A percentile compares a stretch with the other conserved stretches of the same genome.
Evolutionary conservation across 2,329 filamentous ascomycete species (phyloP).

Genomic region (Aspergillus transmontanensis): DNA sequence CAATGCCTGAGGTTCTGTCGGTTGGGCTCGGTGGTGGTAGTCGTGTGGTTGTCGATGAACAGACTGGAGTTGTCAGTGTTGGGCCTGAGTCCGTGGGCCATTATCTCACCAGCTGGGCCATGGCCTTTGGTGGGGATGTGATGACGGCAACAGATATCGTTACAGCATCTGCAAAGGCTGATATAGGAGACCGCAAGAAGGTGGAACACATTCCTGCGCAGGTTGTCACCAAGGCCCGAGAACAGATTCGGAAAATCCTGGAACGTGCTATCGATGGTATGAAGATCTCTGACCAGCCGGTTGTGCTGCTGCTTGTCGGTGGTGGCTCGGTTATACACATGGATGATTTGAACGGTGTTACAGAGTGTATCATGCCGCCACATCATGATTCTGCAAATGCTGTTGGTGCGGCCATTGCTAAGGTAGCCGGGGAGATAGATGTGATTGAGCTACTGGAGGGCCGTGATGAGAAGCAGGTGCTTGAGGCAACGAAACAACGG

Average conservation of each 20-base stretch:
- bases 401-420: constrained; percentile 64
- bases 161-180: constrained; percentile 28
- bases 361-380: not conserved
- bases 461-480: constrained; percentile 32
- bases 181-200: not conserved
- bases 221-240: not conserved
- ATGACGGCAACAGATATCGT: constrained; percentile 63
- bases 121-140: constrained; percentile 59
- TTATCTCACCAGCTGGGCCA: constrained; percentile 55
- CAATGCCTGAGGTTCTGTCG: not conserved
- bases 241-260: not conserved
- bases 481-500: not conserved
- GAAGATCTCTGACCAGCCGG: not conserved
- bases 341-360: not conserved
- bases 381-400: constrained; percentile 63
- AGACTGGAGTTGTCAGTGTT: constrained; percentile 42
- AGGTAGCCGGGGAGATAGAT: constrained; percentile 48
- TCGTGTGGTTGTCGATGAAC: not conserved
- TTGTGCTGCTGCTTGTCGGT: constrained; percentile 60
- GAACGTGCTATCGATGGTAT: not conserved
- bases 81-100: constrained; percentile 67
- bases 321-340: constrained; percentile 50
- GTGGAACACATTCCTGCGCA: not conserved
- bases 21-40: not conserved
- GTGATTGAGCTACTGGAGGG: not conserved